These are phyloP conservation scores for Spirogloea muscicola DNA, from an alignment of 139 green algal genomes.

Conservation along the genomic window DNA sequence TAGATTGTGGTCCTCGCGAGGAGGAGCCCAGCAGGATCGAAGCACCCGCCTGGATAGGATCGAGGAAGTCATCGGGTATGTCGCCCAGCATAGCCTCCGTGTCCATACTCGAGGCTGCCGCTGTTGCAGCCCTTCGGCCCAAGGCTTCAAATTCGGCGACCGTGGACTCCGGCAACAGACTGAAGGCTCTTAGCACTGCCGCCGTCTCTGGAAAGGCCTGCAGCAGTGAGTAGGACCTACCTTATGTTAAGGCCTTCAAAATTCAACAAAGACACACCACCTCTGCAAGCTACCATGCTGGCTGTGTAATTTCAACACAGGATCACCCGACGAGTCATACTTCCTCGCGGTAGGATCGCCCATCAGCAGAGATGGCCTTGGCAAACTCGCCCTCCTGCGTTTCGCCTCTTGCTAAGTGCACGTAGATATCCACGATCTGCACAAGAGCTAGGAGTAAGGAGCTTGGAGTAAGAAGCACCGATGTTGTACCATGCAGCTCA, in stretches of 20 bases:
- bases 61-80: slow-evolving; percentile 88
- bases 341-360: slow-evolving; percentile 66
- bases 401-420: slow-evolving; percentile 72
- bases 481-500: too few relatives aligned
- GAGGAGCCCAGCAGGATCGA: not conserved
- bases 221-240: too few relatives aligned
- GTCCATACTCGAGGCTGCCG: slow-evolving; percentile 44
- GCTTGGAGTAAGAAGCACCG: too few relatives aligned
- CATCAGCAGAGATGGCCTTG: slow-evolving; percentile 72
- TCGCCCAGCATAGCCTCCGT: slow-evolving; percentile 70
- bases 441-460: not conserved
- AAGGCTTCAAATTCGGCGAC: slow-evolving; percentile 50
- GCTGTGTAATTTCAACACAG: too few relatives aligned
- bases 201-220: slow-evolving; percentile 64
- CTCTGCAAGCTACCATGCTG: too few relatives aligned
- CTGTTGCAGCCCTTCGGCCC: slow-evolving; percentile 43
- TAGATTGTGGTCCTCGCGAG: not conserved
- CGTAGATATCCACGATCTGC: slow-evolving; percentile 70
- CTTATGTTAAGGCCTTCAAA: too few relatives aligned
- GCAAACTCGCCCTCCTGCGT: slow-evolving; percentile 57
- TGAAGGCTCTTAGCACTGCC: slow-evolving; percentile 25
- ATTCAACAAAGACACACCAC: too few relatives aligned
- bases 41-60: slow-evolving; percentile 67
- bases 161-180: slow-evolving; percentile 25
- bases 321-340: slow-evolving; percentile 52